Evolutionary conservation across 2,329 filamentous ascomycete species (phyloP), one percentile per base, ranked within the genome.

Genomic region (Massarina eburnea): DNA sequence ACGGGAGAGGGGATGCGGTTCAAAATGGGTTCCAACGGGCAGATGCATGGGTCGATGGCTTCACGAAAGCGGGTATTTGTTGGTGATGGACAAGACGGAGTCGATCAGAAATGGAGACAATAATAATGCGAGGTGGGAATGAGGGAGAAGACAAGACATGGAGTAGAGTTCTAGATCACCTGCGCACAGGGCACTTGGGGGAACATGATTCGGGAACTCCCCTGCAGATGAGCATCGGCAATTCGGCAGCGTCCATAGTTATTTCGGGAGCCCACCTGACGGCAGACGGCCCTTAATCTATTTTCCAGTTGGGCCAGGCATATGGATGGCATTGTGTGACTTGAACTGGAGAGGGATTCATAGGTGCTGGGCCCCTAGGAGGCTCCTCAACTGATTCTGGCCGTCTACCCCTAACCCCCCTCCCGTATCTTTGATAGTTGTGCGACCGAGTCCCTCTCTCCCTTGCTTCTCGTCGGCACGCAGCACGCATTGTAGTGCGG

Each of bases 401-500:
- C 38, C 3, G 22, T 18, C 14, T 19, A 3, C 21, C n/a, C 8
- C 18, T 32, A n/a, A 41, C 10, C 21, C n/a, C n/a, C n/a, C n/a
- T n/a, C n/a, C n/a, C 17, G 17, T 32, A 26, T 19, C 35, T 49
- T 32, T 6, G 17, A 29, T 30, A 29, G 39, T 39, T 35, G 48
- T 56, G 52, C 41, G 43, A 37, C 46, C 37, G 42, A 41, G 41
- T 12, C 5, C 37, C 47, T 51, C 54, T 53, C 54, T 60, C 52
- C 49, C 35, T 58, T 24, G 45, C 38, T 36, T 46, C 46, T 44
- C 49, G 52, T 56, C 44, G 54, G 49, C 41, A 56, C 56, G 55
- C 54, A 53, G 46, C 49, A 45, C 48, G 49, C 49, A 43, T 49
- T 59, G 58, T 51, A 52, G 51, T 42, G 35, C 52, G 48, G 45